Evolutionary conservation across 352 stramenopile genomes (phyloP).

Genomic region (Phytophthora kernoviae): DNA sequence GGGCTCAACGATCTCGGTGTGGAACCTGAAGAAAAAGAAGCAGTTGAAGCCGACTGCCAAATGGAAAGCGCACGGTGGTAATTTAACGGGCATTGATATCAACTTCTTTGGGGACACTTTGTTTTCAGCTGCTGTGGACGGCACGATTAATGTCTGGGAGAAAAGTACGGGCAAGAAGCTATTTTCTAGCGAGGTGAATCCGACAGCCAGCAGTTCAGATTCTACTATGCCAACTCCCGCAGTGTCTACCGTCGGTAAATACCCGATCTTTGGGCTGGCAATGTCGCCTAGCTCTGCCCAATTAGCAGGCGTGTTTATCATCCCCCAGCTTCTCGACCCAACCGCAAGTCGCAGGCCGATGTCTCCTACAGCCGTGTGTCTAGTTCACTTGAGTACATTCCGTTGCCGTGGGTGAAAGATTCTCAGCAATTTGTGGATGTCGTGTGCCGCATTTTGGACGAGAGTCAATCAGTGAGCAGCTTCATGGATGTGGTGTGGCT

Average conservation of each 20-base stretch:
- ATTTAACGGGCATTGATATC: slow-evolving; percentile 62
- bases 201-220: slow-evolving; percentile 8
- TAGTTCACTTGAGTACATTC: slow-evolving; percentile 72
- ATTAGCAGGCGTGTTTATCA: slow-evolving; percentile 69
- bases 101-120: slow-evolving; percentile 73
- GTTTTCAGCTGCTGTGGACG: slow-evolving; percentile 67
- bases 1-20: slow-evolving; percentile 73
- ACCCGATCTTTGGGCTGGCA: slow-evolving; percentile 72
- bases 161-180: slow-evolving; percentile 39
- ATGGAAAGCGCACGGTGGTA: slow-evolving; percentile 76
- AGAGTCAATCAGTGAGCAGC: slow-evolving; percentile 59
- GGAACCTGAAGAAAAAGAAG: slow-evolving; percentile 65
- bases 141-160: slow-evolving; percentile 67
- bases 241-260: slow-evolving; percentile 37
- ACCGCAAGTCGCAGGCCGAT: slow-evolving; percentile 82
- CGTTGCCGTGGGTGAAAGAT: slow-evolving; percentile 54
- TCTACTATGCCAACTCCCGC: neutral
- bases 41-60: slow-evolving; percentile 28
- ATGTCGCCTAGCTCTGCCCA: slow-evolving; percentile 77
- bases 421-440: slow-evolving; percentile 46
- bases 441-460: slow-evolving; percentile 58
- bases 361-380: slow-evolving; percentile 86
- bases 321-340: slow-evolving; percentile 80
- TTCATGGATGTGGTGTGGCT: slow-evolving; percentile 82
- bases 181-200: slow-evolving; percentile 22